These are phyloP conservation scores for Phaseolus lunatus DNA, from an alignment of 306 rosid species.

Conservation along the genomic window DNA sequence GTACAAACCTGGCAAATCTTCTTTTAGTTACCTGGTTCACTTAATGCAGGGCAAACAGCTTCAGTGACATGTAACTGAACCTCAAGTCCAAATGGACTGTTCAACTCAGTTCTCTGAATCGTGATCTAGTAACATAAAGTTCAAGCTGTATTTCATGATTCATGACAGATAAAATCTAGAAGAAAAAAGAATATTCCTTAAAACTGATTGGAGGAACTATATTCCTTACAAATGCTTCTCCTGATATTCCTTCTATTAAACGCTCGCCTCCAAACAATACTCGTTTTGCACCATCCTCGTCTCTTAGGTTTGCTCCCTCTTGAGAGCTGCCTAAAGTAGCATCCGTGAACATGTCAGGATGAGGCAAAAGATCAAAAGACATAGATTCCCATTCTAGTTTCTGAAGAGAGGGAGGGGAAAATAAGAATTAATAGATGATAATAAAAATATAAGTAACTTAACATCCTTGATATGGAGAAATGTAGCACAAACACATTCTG, in stretches of 20 bases:
- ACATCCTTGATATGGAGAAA: conserved; percentile 32
- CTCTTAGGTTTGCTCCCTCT: conserved; percentile 73
- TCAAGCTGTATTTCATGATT: conserved; percentile 39
- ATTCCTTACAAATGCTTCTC: conserved; percentile 83
- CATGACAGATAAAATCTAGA: conserved; percentile 21
- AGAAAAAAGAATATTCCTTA: conserved; percentile 17
- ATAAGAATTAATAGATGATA: conserved; percentile 44
- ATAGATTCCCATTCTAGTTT: conserved; percentile 96
- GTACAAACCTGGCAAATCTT: conserved; percentile 10
- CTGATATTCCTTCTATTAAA: conserved; percentile 92
- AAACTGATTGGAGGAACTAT: conserved; percentile 26
- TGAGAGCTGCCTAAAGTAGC: conserved; percentile 68
- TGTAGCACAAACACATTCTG: conserved; percentile 13
- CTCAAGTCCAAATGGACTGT: conserved; percentile 96
- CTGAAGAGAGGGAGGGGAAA: conserved; percentile 55
- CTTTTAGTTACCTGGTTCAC: conserved; percentile 82
- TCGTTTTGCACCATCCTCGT: conserved; percentile 95
- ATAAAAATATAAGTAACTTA: conserved; percentile 35
- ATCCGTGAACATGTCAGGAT: conserved; percentile 98
- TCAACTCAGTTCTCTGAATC: conserved; percentile 83
- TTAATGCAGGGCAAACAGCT: conserved; percentile 93
- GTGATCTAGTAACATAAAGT: conserved; percentile 68
- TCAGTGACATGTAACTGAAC: conserved; percentile 92
- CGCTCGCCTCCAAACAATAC: conserved; percentile 97
- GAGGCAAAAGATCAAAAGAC: conserved; percentile 98